A percentile compares a stretch with the other conserved stretches of the same genome.
Evolutionary conservation across 2,329 filamentous ascomycete genomes (phyloP).

Genomic region (Akanthomyces muscarius): DNA sequence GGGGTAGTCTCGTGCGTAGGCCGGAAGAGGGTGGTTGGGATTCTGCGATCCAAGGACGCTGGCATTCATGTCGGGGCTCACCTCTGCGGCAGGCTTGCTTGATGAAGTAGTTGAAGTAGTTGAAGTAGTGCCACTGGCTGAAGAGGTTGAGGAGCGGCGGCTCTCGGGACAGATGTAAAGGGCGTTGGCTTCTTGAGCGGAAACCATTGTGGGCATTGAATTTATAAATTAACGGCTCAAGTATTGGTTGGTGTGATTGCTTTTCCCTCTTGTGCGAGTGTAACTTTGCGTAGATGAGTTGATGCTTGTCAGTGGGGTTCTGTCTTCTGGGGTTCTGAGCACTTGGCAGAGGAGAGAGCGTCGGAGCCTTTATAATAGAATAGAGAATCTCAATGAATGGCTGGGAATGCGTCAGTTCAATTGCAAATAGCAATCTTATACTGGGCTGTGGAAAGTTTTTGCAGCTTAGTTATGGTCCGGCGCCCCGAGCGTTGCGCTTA

Average conservation of each 20-base stretch:
- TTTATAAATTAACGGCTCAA: neutral
- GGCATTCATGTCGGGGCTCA: slow-evolving; percentile 13
- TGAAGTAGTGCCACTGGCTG: neutral
- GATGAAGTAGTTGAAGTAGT: neutral
- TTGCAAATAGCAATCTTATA: neutral
- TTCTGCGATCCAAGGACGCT: slow-evolving; percentile 12
- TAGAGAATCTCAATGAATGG: neutral
- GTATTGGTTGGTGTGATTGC: neutral
- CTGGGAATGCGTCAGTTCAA: neutral
- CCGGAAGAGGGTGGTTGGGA: slow-evolving; percentile 31
- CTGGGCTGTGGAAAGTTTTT: neutral
- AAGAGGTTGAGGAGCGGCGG: slow-evolving; percentile 3
- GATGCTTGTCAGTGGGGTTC: neutral
- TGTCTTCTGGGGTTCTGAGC: neutral
- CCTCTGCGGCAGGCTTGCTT: neutral
- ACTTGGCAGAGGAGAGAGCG: neutral
- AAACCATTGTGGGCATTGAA: neutral
- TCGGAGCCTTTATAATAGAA: neutral
- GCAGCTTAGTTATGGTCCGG: neutral
- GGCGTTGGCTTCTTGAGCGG: neutral
- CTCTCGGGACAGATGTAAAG: neutral
- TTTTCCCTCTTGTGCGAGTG: slow-evolving; percentile 7
- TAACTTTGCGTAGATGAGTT: neutral
- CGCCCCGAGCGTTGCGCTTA: neutral
- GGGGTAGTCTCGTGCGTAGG: slow-evolving; percentile 36